phyloP scores from a whole-genome alignment of 2,329 filamentous ascomycete species.

The Scedosporium minutisporum region DNA sequence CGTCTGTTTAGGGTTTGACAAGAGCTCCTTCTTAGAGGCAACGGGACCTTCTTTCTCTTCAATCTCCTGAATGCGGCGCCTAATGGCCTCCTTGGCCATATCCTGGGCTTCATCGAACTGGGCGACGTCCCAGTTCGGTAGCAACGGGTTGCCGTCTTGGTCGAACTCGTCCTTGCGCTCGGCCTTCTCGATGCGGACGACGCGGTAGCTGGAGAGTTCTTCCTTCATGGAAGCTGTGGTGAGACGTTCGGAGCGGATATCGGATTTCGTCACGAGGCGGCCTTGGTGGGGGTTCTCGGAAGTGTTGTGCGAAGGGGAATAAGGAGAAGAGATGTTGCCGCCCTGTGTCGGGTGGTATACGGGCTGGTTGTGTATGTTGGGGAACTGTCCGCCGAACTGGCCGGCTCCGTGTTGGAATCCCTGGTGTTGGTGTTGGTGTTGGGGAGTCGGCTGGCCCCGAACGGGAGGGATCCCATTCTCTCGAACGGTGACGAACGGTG shows the following conservation, averaged over 20 bases:
- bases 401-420: background rate
- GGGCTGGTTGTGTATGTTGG: background rate
- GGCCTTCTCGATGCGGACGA: slow-evolving; percentile 32
- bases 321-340: background rate
- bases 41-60: slow-evolving; percentile 21
- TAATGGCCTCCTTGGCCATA: slow-evolving; percentile 27
- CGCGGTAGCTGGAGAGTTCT: slow-evolving; percentile 27
- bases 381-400: no score
- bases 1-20: slow-evolving; percentile 25
- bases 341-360: background rate
- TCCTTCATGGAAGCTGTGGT: slow-evolving; percentile 29
- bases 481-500: background rate
- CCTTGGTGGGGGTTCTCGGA: slow-evolving; percentile 11
- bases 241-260: slow-evolving; percentile 26
- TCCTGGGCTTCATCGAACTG: slow-evolving; percentile 21
- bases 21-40: slow-evolving; percentile 26
- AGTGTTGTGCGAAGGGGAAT: background rate
- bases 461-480: background rate
- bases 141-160: slow-evolving; percentile 22
- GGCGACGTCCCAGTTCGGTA: slow-evolving; percentile 31
- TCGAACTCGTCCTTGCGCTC: slow-evolving; percentile 22
- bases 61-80: slow-evolving; percentile 26
- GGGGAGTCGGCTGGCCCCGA: background rate
- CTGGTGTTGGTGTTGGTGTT: background rate
- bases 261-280: slow-evolving; percentile 17